These are phyloP conservation scores for Mycosphaerelloides madeirae DNA, from an alignment of 2,329 filamentous ascomycete species.

Conservation along the genomic window DNA sequence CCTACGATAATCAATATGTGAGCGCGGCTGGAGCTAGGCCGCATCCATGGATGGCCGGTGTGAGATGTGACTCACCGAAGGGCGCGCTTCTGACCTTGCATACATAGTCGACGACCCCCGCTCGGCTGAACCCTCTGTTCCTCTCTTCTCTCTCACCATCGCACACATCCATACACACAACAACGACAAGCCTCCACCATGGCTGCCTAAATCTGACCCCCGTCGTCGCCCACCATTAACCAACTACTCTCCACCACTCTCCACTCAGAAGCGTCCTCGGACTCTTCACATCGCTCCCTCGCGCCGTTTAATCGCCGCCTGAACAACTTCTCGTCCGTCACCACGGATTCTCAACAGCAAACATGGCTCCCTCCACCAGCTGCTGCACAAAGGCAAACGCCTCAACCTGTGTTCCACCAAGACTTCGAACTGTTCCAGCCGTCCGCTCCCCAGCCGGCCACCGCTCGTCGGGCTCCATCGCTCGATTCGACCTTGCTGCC, in stretches of 20 bases:
- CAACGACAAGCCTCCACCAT: conserved; percentile 25
- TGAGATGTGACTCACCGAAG: too few species aligned
- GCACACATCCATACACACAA: conserved; percentile 13
- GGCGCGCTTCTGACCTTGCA: too few species aligned
- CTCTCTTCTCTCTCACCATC: conserved; percentile 12
- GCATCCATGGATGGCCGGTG: too few species aligned
- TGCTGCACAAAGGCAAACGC: conserved; percentile 46
- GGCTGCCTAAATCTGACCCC: conserved; percentile 31
- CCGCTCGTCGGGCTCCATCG: conserved; percentile 47
- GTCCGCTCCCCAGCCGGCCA: conserved; percentile 35
- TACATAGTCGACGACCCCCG: too few species aligned
- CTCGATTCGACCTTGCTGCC: conserved; percentile 51
- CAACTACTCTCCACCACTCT: conserved; percentile 19
- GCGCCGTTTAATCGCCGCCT: conserved; percentile 41
- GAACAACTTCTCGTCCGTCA: conserved; percentile 71
- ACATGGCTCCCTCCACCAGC: conserved; percentile 68
- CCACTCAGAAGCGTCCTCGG: conserved; percentile 29
- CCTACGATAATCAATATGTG: too few species aligned
- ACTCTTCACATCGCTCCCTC: conserved; percentile 34
- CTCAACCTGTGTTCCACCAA: conserved; percentile 47
- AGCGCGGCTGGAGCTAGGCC: too few species aligned
- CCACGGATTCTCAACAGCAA: conserved; percentile 70
- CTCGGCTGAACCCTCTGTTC: too few species aligned
- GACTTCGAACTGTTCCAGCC: conserved; percentile 75
- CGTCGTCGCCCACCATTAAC: conserved; percentile 30